Evolutionary conservation across 1,284 basidiomycete species (phyloP).

Genomic region (Trichosporon inkin): DNA sequence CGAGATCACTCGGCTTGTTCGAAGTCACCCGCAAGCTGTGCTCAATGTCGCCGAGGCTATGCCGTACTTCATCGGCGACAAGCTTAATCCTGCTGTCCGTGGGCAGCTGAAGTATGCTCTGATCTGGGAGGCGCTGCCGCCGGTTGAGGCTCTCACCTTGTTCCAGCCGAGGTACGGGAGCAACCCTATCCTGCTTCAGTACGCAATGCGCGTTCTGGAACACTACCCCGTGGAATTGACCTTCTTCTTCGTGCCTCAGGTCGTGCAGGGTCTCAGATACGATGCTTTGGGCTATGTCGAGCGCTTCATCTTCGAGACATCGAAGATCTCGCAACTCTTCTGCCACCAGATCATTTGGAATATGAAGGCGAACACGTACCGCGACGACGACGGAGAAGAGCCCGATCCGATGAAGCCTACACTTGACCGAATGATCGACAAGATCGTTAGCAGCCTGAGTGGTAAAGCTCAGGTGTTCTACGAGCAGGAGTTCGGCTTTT

Average conservation of each 20-base stretch:
- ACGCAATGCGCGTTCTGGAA: conserved; percentile 91
- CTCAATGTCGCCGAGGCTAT: conserved; percentile 75
- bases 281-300: conserved; percentile 89
- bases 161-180: conserved; percentile 80
- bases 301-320: conserved; percentile 94
- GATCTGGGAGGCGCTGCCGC: conserved; percentile 84
- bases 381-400: conserved; percentile 75
- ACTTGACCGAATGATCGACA: conserved; percentile 79
- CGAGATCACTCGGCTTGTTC: conserved; percentile 74
- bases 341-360: conserved; percentile 99
- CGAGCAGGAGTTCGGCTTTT: conserved; percentile 92
- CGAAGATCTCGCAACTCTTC: conserved; percentile 95
- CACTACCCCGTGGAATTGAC: conserved; percentile 91
- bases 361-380: conserved; percentile 98
- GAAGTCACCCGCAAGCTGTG: conserved; percentile 66
- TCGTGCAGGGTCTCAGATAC: conserved; percentile 89
- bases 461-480: conserved; percentile 91
- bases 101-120: conserved; percentile 62
- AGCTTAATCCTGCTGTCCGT: conserved; percentile 51
- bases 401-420: conserved; percentile 86
- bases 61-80: conserved; percentile 71
- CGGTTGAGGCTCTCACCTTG: conserved; percentile 77
- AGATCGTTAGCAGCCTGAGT: conserved; percentile 78
- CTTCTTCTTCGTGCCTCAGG: conserved; percentile 99
- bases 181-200: conserved; percentile 86